phyloP scores from a whole-genome alignment of 371 early-diverging fungal genomes.

The Dentiscutata heterogama region DNA sequence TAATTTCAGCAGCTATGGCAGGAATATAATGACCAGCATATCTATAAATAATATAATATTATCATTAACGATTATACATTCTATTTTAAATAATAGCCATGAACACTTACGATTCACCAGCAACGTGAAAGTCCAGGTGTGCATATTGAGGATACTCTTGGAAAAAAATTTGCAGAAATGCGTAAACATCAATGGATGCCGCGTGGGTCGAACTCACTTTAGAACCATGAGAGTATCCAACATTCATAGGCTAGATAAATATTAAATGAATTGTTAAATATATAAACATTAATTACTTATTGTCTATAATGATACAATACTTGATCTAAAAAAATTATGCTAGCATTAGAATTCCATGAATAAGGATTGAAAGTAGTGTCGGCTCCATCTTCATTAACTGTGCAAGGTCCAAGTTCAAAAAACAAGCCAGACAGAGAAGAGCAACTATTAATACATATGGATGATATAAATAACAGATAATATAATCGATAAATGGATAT shows the following conservation, averaged over 20 bases:
- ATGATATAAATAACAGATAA: constrained; percentile 8
- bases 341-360: constrained; percentile 82
- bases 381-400: constrained; percentile 68
- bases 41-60: constrained; percentile 20
- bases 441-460: constrained; percentile 60
- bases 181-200: constrained; percentile 80
- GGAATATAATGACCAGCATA: constrained; percentile 62
- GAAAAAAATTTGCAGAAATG: constrained; percentile 78
- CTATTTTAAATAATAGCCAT: background rate
- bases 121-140: constrained; percentile 73
- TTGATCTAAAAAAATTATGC: constrained; percentile 82
- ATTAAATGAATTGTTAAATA: too few species aligned
- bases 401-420: constrained; percentile 83
- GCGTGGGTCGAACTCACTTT: constrained; percentile 62
- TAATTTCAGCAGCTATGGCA: constrained; percentile 77
- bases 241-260: constrained; percentile 67
- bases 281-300: background rate
- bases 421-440: constrained; percentile 78
- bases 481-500: constrained; percentile 63
- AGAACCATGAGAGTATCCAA: constrained; percentile 80
- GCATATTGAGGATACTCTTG: constrained; percentile 65
- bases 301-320: constrained; percentile 44
- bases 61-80: background rate
- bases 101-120: constrained; percentile 71
- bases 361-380: constrained; percentile 63